Evolutionary conservation across 306 rosid species (phyloP), one percentile per base, ranked within the genome.

Genomic region (Psophocarpus tetragonolobus): DNA sequence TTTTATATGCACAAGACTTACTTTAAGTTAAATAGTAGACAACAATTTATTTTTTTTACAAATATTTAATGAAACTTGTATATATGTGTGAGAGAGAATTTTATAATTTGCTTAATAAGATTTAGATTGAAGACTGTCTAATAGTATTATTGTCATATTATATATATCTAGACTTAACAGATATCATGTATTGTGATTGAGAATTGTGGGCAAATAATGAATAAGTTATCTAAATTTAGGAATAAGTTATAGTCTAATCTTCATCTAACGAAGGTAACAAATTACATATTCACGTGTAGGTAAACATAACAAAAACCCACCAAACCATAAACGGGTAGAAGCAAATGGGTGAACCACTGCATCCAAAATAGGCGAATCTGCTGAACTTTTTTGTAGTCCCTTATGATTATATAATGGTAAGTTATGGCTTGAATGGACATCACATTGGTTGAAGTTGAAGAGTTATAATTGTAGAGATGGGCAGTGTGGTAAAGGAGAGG

Each of bases 261-360:
- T 47, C 8, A 63, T 30, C 48, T 50, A 65, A 36, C 36, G 47
- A 27, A 53, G 30, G 33, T 54, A 35, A 64, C 23, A 7, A 11
- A 24, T 10, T 36, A 26, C 13, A 30, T 66, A 23, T 39, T 41
- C 30, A 18, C 24, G 41, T 24, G 17, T 71, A 15, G 70, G 57
- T 78, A 27, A 67, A 38, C 56, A 64, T 24, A 65, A 66, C 57
- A 50, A 69, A 58, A 53, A 17, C 3, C 75, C 48, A 23, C 65
- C 65, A 36, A 33, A 75, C 23, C 1, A 21, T 12, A 20, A 57
- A 56, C n/a, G 39, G 39, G 1, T 10, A 26, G 74, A 18, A 32
- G n/a, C 10, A 45, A 48, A 77, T 85, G 26, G 91, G 86, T 85
- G 79, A 88, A 62, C 89, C 47, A 85, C 85, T 71, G 27, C 42